phyloP scores from a whole-genome alignment of 495 filamentous ascomycete genomes.

The Aspergillus taichungensis region DNA sequence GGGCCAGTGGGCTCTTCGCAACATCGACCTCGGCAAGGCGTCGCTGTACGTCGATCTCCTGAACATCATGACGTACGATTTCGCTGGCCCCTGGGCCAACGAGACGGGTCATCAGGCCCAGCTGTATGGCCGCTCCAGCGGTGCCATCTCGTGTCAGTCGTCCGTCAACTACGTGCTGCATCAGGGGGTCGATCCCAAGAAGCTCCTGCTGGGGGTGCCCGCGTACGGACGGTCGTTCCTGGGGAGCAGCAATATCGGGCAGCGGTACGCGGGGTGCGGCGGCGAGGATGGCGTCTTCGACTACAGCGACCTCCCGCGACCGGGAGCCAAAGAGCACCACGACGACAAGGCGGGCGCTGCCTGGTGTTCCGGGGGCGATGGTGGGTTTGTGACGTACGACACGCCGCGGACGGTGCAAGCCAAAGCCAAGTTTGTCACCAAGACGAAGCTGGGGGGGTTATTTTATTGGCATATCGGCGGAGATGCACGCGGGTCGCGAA shows the following conservation, averaged over 20 bases:
- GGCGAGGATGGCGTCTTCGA: conserved; percentile 80
- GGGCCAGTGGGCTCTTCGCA: conserved; percentile 59
- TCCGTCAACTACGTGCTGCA: conserved; percentile 56
- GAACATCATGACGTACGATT: conserved; percentile 84
- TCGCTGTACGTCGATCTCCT: conserved; percentile 64
- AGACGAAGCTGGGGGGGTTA: conserved; percentile 67
- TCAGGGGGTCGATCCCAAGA: conserved; percentile 59
- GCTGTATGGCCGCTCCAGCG: conserved; percentile 51
- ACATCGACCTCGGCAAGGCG: conserved; percentile 63
- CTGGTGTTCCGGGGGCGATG: conserved; percentile 71
- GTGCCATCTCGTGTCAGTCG: conserved; percentile 54
- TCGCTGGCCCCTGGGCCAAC: conserved; percentile 68
- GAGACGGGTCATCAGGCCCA: conserved; percentile 72
- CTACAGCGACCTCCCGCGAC: conserved; percentile 66
- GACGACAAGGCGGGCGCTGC: conserved; percentile 63
- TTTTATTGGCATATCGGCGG: conserved; percentile 91
- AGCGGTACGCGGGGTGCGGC: conserved; percentile 52
- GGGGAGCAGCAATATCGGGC: conserved; percentile 52
- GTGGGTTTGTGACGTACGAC: conserved; percentile 82
- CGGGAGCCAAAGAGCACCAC: conserved; percentile 58
- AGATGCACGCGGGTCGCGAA: conserved; percentile 58
- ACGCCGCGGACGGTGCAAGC: conserved; percentile 74
- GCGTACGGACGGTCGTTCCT: conserved; percentile 77
- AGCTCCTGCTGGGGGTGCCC: conserved; percentile 74
- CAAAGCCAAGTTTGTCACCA: conserved; percentile 74